Conservation (phyloP, 2,329 filamentous ascomycete genomes). For the Microcera coccophila region DNA sequence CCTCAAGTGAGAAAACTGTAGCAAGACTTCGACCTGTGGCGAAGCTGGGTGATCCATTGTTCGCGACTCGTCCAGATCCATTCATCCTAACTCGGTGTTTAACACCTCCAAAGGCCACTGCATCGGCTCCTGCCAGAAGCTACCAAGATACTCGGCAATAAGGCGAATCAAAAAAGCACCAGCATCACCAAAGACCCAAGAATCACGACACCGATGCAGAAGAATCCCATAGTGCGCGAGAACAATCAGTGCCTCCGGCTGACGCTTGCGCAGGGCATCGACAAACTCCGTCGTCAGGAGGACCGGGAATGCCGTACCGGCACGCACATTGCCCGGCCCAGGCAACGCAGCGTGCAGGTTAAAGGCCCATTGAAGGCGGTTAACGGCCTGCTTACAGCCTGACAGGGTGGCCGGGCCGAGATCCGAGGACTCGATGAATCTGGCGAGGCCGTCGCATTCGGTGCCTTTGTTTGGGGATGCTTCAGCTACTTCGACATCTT, state of each 20-base stretch:
- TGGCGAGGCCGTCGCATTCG: slow-evolving; percentile 26
- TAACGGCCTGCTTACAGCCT: slow-evolving; percentile 29
- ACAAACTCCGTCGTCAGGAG: slow-evolving; percentile 32
- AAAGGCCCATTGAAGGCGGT: slow-evolving; percentile 33
- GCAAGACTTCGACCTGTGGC: too few relatives aligned
- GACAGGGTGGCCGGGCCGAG: slow-evolving; percentile 25
- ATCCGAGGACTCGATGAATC: slow-evolving; percentile 32
- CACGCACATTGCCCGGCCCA: slow-evolving; percentile 24
- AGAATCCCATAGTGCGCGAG: slow-evolving; percentile 49
- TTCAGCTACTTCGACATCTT: slow-evolving; percentile 15
- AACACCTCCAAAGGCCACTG: slow-evolving; percentile 33
- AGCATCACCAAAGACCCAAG: slow-evolving; percentile 39
- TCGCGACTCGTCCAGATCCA: background rate
- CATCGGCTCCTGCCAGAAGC: slow-evolving; percentile 32
- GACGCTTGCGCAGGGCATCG: slow-evolving; percentile 32
- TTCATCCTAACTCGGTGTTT: slow-evolving; percentile 24
- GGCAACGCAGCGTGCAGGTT: slow-evolving; percentile 28
- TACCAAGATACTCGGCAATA: slow-evolving; percentile 31
- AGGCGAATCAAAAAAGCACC: slow-evolving; percentile 31
- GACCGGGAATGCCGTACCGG: slow-evolving; percentile 32
- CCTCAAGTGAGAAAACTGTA: too few relatives aligned
- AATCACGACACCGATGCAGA: slow-evolving; percentile 38
- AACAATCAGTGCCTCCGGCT: slow-evolving; percentile 43
- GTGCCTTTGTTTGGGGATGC: slow-evolving; percentile 13
- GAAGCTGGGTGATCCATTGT: background rate